These are phyloP conservation scores for Anthoceros angustus DNA, from an alignment of 225 moss, liverwort and hornwort species.

Conservation along the genomic window DNA sequence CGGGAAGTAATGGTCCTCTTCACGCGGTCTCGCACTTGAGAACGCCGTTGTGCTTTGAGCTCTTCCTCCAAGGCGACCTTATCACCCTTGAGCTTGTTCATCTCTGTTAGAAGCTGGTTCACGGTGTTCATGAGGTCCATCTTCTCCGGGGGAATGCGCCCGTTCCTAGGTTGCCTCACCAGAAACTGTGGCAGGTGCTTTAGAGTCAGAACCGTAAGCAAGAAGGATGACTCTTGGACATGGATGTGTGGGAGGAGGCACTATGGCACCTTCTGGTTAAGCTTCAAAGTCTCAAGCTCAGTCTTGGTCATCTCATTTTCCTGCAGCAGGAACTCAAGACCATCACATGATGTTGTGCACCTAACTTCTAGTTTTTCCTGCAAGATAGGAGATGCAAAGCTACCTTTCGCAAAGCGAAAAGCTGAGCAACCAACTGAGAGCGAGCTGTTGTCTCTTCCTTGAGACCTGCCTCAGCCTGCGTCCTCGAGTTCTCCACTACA, in stretches of 20 bases:
- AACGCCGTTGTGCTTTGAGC: slow-evolving; percentile 54
- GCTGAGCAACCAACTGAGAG: slow-evolving; percentile 32
- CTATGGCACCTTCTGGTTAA: slow-evolving; percentile 77
- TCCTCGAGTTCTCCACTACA: slow-evolving; percentile 29
- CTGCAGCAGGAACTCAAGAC: slow-evolving; percentile 21
- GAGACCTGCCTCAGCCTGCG: slow-evolving; percentile 32
- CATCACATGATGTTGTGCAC: neutral
- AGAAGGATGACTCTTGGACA: neutral
- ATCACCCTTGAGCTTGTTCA: slow-evolving; percentile 65
- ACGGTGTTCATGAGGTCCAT: slow-evolving; percentile 48
- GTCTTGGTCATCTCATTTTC: slow-evolving; percentile 60
- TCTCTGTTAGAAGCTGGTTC: slow-evolving; percentile 68
- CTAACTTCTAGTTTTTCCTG: neutral
- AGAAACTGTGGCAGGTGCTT: slow-evolving; percentile 33
- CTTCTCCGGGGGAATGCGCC: slow-evolving; percentile 28
- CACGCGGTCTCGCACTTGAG: slow-evolving; percentile 54
- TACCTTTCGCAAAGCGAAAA: slow-evolving; percentile 40
- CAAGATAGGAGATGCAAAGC: neutral
- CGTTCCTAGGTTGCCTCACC: slow-evolving; percentile 61
- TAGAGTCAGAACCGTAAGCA: neutral
- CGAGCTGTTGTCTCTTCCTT: slow-evolving; percentile 43
- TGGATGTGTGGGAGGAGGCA: neutral
- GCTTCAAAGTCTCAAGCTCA: slow-evolving; percentile 75
- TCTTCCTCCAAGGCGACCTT: slow-evolving; percentile 78
- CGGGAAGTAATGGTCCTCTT: slow-evolving; percentile 54